Evolutionary conservation across 345 rosid species (phyloP), one percentile per base, ranked within the genome.

Genomic region (Aquilaria yunnanensis): DNA sequence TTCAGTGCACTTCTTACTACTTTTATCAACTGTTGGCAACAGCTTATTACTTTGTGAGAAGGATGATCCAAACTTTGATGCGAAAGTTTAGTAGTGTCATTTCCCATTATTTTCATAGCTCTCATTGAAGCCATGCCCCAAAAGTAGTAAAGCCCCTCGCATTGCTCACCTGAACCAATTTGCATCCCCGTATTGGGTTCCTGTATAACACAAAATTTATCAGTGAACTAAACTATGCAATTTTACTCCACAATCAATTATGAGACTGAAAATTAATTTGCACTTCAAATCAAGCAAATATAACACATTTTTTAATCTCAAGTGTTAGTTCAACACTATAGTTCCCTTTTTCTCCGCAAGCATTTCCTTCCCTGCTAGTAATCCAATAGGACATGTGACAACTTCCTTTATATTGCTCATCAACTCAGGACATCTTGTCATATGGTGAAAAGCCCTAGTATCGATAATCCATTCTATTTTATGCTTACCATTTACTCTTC

Each of bases 401-500:
- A 51, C 54, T 1, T 51, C 3, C 2, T 51, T 51, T 1, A 60
- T 43, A 12, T 32, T 1, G 0, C 3, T 7, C 12, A 67, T 5
- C 0, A 11, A 30, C 1, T 53, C 4, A 0, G 45, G 52, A 0
- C 14, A 30, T 47, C 66, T 23, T 32, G 61, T 46, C 71, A 60
- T 47, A 54, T 67, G 66, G 12, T 54, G 23, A 11, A 48, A 46
- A 12, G 29, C 60, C 7, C 66, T 30, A 2, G 14, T 60, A 50
- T 67, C 61, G 12, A 67, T 60, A 10, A 61, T 68, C 56, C 53
- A 47, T 12, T 56, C 49, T 51, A 51, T 13, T 0, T 51, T n/a
- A 51, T 3, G 12, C 54, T 51, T 51, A 51, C 54, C 54, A 51
- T 2, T 51, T 2, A 51, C 2, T 9, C 54, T 51, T 51, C 29